A percentile compares a stretch with the other conserved stretches of the same genome.
Evolutionary conservation across 1,284 basidiomycete species (phyloP).

Genomic region (Mycosarcoma maydis): DNA sequence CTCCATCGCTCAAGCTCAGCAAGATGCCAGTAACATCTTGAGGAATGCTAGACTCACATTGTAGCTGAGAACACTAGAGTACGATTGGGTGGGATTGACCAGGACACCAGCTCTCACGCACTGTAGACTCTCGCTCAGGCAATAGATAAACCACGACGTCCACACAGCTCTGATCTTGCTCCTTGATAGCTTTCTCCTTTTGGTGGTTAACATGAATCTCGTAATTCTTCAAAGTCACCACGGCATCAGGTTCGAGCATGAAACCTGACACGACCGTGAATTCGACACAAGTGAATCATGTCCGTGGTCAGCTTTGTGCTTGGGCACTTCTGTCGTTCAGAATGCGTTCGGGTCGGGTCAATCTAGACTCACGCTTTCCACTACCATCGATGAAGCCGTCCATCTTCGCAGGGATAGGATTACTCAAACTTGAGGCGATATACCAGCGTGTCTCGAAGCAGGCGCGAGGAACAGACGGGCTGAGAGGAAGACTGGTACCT

Average conservation of each 20-base stretch:
- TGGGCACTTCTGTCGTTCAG: no score
- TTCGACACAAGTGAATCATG: no score
- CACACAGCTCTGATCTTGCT: conserved; percentile 3
- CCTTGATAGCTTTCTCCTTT: background rate
- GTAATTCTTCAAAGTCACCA: background rate
- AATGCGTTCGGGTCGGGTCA: no score
- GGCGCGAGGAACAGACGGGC: background rate
- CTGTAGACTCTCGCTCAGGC: background rate
- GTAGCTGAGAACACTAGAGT: no score
- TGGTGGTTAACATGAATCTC: conserved; percentile 7
- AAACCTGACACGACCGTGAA: conserved; percentile 10
- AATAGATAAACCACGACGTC: conserved; percentile 3
- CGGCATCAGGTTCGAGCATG: conserved; percentile 3
- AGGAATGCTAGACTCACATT: no score
- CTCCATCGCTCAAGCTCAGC: no score
- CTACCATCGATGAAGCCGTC: conserved; percentile 5
- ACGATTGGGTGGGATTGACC: conserved; percentile 1
- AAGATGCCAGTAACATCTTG: no score
- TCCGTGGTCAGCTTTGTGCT: background rate
- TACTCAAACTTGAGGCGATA: background rate
- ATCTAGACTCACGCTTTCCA: conserved; percentile 11
- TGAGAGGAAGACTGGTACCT: background rate
- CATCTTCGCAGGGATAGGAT: background rate
- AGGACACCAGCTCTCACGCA: conserved; percentile 10
- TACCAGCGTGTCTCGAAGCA: conserved; percentile 3